Conservation (phyloP, 129 eudicot species). For the Centaurea solstitialis region DNA sequence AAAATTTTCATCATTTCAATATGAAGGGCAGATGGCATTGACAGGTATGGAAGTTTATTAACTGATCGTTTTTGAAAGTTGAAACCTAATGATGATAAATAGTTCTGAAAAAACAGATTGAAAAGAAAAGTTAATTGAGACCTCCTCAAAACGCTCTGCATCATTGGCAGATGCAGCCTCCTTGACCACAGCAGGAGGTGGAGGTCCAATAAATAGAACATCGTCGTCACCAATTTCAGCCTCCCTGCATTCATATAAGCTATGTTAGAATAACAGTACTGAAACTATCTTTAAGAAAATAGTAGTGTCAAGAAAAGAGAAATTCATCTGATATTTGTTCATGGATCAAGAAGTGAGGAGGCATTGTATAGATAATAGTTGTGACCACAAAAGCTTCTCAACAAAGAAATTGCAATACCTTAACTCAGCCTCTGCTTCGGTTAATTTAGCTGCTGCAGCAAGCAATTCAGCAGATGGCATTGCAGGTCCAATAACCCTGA, state of each 20-base stretch:
- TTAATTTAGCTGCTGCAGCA: constrained; percentile 98
- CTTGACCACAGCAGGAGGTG: constrained; percentile 93
- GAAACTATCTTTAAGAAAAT: constrained; percentile 1
- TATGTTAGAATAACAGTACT: constrained; percentile 10
- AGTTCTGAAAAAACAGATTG: not conserved
- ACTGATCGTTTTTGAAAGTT: not conserved
- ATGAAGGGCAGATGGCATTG: not conserved
- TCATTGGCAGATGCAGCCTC: constrained; percentile 96
- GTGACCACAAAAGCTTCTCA: not conserved
- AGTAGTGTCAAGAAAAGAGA: not conserved
- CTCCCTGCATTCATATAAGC: constrained; percentile 54
- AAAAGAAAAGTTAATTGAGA: constrained; percentile 25
- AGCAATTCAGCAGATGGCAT: constrained; percentile 99
- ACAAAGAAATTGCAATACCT: constrained; percentile 44
- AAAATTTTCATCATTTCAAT: not conserved
- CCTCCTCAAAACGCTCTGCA: constrained; percentile 99
- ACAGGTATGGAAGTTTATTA: constrained; percentile 10
- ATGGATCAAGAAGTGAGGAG: not conserved
- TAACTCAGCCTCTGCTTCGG: constrained; percentile 97
- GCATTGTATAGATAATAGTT: not conserved
- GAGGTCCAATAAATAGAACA: constrained; percentile 86
- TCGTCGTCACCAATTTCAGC: constrained; percentile 72
- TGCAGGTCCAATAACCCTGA: constrained; percentile 92
- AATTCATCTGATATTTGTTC: not conserved
- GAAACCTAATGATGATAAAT: constrained; percentile 4